Evolutionary conservation across 2,329 filamentous ascomycete genomes (phyloP).

Genomic region (Xylariomycetidae sp.): DNA sequence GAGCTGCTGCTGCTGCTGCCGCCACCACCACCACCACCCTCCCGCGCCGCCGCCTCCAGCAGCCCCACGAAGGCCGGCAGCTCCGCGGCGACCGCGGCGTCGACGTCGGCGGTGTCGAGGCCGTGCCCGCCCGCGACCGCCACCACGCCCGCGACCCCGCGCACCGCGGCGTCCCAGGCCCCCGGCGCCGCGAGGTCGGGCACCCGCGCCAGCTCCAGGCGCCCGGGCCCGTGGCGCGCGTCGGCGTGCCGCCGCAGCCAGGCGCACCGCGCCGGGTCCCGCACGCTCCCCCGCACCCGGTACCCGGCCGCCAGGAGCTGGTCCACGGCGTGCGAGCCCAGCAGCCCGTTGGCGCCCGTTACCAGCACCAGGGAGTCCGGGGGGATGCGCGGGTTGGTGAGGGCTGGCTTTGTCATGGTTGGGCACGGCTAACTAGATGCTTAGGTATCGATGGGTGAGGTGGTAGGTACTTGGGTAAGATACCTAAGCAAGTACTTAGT

Average conservation of each 20-base stretch:
- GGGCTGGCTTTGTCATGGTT: constrained; percentile 6
- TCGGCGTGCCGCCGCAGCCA: constrained; percentile 25
- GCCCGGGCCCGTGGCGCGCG: constrained; percentile 17
- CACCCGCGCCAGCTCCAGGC: constrained; percentile 24
- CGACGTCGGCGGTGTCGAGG: constrained; percentile 16
- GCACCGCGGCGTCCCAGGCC: constrained; percentile 19
- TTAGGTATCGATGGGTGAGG: too few species aligned
- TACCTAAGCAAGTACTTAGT: too few species aligned
- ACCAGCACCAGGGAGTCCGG: constrained; percentile 9
- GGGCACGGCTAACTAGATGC: too few species aligned
- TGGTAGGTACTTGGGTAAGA: too few species aligned
- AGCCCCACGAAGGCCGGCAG: constrained; percentile 11
- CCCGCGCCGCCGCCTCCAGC: constrained; percentile 19
- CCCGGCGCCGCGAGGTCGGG: constrained; percentile 19
- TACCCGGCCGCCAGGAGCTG: constrained; percentile 26
- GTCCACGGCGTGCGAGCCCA: constrained; percentile 11
- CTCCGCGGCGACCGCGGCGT: constrained; percentile 17
- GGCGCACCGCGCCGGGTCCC: constrained; percentile 25
- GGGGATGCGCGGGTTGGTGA: constrained; percentile 8
- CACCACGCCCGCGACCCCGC: constrained; percentile 20
- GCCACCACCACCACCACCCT: too few species aligned
- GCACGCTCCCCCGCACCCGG: constrained; percentile 37
- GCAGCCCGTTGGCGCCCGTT: constrained; percentile 16
- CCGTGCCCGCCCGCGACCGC: constrained; percentile 19
- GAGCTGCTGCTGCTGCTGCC: too few species aligned